These are phyloP conservation scores for Suillus occidentalis DNA, from an alignment of 768 basidiomycete genomes.

Conservation along the genomic window DNA sequence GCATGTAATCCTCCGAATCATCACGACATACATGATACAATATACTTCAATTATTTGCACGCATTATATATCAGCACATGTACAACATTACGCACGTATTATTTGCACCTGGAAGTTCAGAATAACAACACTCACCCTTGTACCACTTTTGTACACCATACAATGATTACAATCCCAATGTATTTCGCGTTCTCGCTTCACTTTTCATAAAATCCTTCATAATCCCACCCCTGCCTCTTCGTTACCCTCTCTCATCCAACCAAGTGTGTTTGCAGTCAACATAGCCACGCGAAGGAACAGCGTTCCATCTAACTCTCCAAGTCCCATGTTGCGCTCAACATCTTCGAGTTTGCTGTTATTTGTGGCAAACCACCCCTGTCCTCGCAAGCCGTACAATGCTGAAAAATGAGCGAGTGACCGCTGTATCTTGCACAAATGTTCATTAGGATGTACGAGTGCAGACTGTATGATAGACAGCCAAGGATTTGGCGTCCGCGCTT, in stretches of 20 bases:
- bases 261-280: slow-evolving; percentile 28
- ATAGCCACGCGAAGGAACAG: slow-evolving; percentile 27
- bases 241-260: slow-evolving; percentile 38
- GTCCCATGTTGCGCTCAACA: slow-evolving; percentile 24
- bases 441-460: slow-evolving; percentile 32
- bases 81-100: neutral
- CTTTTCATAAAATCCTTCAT: slow-evolving; percentile 26
- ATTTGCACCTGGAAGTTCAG: neutral
- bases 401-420: slow-evolving; percentile 28
- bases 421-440: slow-evolving; percentile 26
- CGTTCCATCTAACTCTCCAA: slow-evolving; percentile 25
- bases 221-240: slow-evolving; percentile 27
- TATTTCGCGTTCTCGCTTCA: neutral
- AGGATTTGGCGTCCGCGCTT: slow-evolving; percentile 29
- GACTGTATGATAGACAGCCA: slow-evolving; percentile 38
- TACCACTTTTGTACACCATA: slow-evolving; percentile 10
- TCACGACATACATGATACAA: slow-evolving; percentile 6
- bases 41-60: slow-evolving; percentile 6
- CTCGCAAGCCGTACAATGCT: slow-evolving; percentile 18
- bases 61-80: neutral
- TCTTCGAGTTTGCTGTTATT: slow-evolving; percentile 17
- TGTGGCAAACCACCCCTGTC: slow-evolving; percentile 13
- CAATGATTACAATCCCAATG: slow-evolving; percentile 9
- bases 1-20: slow-evolving; percentile 1
- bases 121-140: slow-evolving; percentile 3